phyloP scores from a whole-genome alignment of 2,329 filamentous ascomycete genomes.

The Trichoderma asperellum region DNA sequence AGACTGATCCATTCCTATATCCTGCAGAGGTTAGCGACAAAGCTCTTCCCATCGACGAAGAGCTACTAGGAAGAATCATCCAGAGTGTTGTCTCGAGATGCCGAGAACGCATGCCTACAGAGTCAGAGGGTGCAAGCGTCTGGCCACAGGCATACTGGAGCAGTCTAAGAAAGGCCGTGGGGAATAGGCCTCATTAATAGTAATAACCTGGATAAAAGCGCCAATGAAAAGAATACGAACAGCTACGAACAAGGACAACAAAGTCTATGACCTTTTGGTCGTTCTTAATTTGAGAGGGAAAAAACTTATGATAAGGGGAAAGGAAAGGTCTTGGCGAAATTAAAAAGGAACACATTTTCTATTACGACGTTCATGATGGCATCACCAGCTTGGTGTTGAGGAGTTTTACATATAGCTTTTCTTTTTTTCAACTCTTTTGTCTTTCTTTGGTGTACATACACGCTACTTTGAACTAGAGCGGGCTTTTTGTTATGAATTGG shows the following conservation, averaged over 20 bases:
- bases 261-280: background rate
- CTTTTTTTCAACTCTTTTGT: slow-evolving; percentile 37
- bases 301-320: slow-evolving; percentile 26
- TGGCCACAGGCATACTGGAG: slow-evolving; percentile 68
- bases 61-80: slow-evolving; percentile 64
- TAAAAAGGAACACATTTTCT: slow-evolving; percentile 31
- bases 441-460: slow-evolving; percentile 34
- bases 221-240: background rate
- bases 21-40: slow-evolving; percentile 60
- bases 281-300: background rate
- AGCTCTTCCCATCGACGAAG: slow-evolving; percentile 64
- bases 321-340: background rate
- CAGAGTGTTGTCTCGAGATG: slow-evolving; percentile 65
- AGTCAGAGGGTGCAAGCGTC: slow-evolving; percentile 57
- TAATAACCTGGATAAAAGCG: background rate
- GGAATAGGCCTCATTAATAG: slow-evolving; percentile 37
- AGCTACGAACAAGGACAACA: background rate
- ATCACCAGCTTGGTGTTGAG: slow-evolving; percentile 41
- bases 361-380: slow-evolving; percentile 32
- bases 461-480: slow-evolving; percentile 32
- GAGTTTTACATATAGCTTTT: slow-evolving; percentile 34
- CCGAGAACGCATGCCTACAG: slow-evolving; percentile 61
- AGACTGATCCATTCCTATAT: slow-evolving; percentile 66
- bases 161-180: slow-evolving; percentile 58
- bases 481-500: slow-evolving; percentile 16